Conservation (phyloP, 106 monocot species). For the Acorus calamus region DNA sequence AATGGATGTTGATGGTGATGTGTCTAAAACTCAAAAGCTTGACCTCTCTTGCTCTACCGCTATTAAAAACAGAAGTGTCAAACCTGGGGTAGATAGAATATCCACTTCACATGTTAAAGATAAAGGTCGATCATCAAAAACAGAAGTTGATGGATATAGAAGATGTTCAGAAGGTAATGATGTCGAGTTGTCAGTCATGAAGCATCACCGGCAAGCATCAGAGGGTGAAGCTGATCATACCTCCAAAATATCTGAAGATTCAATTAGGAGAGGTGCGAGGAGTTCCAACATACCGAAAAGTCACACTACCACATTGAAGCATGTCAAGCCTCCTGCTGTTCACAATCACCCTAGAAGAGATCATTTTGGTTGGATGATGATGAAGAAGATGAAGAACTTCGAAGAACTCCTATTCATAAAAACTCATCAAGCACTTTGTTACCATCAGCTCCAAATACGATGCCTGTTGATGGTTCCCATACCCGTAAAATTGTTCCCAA, state of each 20-base stretch:
- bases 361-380: conserved; percentile 45
- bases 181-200: no score
- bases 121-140: conserved; percentile 8
- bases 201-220: no score
- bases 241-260: no score
- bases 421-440: conserved; percentile 14
- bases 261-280: no score
- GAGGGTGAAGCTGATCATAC: no score
- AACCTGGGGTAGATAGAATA: conserved; percentile 15
- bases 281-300: no score
- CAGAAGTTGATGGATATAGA: background rate
- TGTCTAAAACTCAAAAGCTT: conserved; percentile 13
- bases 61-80: conserved; percentile 16
- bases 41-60: conserved; percentile 11
- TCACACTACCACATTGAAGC: no score
- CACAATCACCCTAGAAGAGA: conserved; percentile 32
- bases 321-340: conserved; percentile 10
- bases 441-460: conserved; percentile 15
- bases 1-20: conserved; percentile 12
- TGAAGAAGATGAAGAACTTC: conserved; percentile 43
- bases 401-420: conserved; percentile 52
- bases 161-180: no score
- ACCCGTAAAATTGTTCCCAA: conserved; percentile 8
- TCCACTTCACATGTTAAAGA: conserved; percentile 7
- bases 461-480: conserved; percentile 6